Conservation (phyloP, 2,329 filamentous ascomycete genomes). For the Neocatenulostroma microsporum region DNA sequence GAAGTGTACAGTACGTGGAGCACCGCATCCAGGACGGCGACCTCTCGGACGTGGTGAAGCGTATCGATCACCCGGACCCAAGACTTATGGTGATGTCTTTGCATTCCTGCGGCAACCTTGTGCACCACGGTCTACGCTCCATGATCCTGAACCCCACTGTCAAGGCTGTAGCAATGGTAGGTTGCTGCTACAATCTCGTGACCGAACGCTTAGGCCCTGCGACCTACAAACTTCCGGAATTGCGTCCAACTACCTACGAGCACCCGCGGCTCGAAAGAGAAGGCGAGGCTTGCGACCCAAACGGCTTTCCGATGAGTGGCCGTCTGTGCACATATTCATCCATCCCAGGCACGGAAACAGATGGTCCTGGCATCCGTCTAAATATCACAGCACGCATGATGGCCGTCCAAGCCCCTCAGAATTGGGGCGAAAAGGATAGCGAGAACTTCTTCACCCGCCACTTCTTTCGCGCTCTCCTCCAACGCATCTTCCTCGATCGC, state of each 20-base stretch:
- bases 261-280: constrained; percentile 61
- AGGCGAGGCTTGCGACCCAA: constrained; percentile 67
- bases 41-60: constrained; percentile 50
- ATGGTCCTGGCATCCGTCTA: constrained; percentile 59
- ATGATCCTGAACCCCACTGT: constrained; percentile 77
- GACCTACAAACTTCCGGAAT: constrained; percentile 75
- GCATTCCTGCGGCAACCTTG: constrained; percentile 95
- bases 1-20: constrained; percentile 69
- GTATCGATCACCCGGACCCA: constrained; percentile 9
- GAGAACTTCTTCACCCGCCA: constrained; percentile 85
- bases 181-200: constrained; percentile 95
- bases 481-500: constrained; percentile 83
- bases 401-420: constrained; percentile 89
- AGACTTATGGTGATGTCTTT: constrained; percentile 82
- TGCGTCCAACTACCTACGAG: constrained; percentile 49
- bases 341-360: too few species aligned
- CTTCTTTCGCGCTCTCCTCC: constrained; percentile 83
- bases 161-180: constrained; percentile 86
- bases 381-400: constrained; percentile 98
- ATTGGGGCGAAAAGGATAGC: constrained; percentile 78
- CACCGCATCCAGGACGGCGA: constrained; percentile 67
- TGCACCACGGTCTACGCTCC: constrained; percentile 85
- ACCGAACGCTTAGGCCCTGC: constrained; percentile 83
- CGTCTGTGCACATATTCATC: constrained; percentile 53
- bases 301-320: constrained; percentile 89